Base-by-base conservation (phyloP, 768 basidiomycete species). In the Dentipellis sp. region DNA sequence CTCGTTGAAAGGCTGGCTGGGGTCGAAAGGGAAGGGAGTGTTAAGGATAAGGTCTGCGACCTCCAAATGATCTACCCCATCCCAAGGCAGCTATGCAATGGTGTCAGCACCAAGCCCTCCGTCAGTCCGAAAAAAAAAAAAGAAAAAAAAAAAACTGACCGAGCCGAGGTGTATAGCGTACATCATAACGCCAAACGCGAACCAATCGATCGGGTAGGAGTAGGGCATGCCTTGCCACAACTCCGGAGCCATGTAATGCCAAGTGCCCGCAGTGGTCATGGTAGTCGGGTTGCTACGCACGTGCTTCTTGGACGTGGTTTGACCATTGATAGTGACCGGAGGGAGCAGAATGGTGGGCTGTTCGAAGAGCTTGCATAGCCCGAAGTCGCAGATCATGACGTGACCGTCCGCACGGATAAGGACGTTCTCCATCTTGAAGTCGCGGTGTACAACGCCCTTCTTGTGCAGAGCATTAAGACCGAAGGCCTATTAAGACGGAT, bases 371-470 rank as follows among this genome's bases (percentile, higher is more conserved):
- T 46, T 29, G 2, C 62, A 57, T 29, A 67, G 59, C 17, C 94
- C 94, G 67, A 97, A 89, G 69, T 97, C 94, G 2, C 92, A 91
- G 9, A 97, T 78, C 69, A 94, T 94, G 63, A 97, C 83, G 53
- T 88, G 81, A 66, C 93, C 90, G 35, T 83, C 80, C 65, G 93
- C 90, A 67, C 95, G 92, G 54, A 97, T 69, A 38, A 97, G 72
- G 1, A 95, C 88, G 64, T 97, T 97, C 74, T 97, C 94, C 56
- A 98, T 76, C 73, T 97, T 99, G 64, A 99, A 77, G 69, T 99
- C 97, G 17, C 97, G 83, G 68, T 99, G 97, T 2, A 98, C 90
- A 63, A 97, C 91, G 50, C 91, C 91, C 67, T 86, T 86, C 51
- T 83, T 79, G 67, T 99, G 97, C 14, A 97, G 78, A 69, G 93